Percentiles rank a stretch among this genome's conserved stretches.
Evolutionary conservation across 1,139 yeast species (phyloP).

Genomic region (Hemisphaericaspora xylofermentans): DNA sequence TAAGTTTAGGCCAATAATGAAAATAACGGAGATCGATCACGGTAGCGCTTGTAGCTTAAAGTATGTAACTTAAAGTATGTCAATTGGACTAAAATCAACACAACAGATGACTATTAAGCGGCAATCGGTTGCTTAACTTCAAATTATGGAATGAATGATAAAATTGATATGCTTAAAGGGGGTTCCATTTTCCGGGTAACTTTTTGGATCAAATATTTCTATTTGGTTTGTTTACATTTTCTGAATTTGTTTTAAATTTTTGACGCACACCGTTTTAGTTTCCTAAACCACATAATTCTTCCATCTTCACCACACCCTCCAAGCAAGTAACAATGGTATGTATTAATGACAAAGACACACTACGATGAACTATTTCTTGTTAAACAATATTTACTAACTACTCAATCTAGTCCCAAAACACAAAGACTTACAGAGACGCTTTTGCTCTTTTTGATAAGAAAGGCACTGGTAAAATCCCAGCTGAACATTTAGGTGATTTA

Average conservation of each 20-base stretch:
- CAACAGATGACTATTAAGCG: too few relatives aligned
- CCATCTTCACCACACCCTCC: not conserved
- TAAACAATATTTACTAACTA: constrained; percentile 1
- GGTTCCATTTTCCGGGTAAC: too few relatives aligned
- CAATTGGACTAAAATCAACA: too few relatives aligned
- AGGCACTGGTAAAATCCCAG: constrained; percentile 92
- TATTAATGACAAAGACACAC: not conserved
- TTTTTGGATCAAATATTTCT: not conserved
- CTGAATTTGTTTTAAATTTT: not conserved
- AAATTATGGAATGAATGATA: too few relatives aligned
- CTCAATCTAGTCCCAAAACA: constrained; percentile 40
- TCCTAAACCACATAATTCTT: not conserved
- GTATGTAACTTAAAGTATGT: too few relatives aligned
- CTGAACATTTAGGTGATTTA: constrained; percentile 85
- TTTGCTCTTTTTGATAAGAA: constrained; percentile 96
- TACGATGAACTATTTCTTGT: too few relatives aligned
- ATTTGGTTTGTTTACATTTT: not conserved
- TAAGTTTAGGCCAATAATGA: too few relatives aligned
- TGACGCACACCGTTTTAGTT: not conserved
- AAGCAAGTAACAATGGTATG: constrained; percentile 5
- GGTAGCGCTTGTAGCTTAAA: too few relatives aligned
- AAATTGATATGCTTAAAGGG: too few relatives aligned
- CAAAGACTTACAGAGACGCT: constrained; percentile 90
- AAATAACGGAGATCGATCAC: too few relatives aligned
- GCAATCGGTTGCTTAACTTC: too few relatives aligned